These are phyloP conservation scores for Aspergillus felis DNA, from an alignment of 2,329 filamentous ascomycete species.

Conservation along the genomic window DNA sequence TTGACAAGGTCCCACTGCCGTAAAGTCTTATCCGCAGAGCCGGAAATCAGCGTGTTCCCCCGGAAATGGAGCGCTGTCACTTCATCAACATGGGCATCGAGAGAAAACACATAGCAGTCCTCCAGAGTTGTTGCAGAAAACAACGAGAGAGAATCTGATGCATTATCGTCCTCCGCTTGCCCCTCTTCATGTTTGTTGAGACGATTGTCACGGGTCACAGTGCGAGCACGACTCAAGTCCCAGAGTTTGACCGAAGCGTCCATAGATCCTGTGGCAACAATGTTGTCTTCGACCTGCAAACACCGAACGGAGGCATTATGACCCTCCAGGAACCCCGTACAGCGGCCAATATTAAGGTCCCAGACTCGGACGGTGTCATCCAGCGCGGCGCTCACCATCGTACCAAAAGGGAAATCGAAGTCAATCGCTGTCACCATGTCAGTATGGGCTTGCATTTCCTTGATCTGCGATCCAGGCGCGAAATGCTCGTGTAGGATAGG, in stretches of 20 bases:
- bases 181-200: slow-evolving; percentile 49
- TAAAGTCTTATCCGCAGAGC: slow-evolving; percentile 94
- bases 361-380: slow-evolving; percentile 94
- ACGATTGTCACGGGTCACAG: slow-evolving; percentile 62
- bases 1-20: slow-evolving; percentile 97
- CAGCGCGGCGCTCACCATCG: slow-evolving; percentile 84
- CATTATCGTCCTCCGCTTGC: slow-evolving; percentile 36
- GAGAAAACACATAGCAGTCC: slow-evolving; percentile 82
- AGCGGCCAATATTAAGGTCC: slow-evolving; percentile 91
- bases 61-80: slow-evolving; percentile 91
- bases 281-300: slow-evolving; percentile 91
- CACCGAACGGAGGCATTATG: slow-evolving; percentile 91
- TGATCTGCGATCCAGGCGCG: slow-evolving; percentile 81
- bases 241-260: slow-evolving; percentile 92
- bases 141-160: slow-evolving; percentile 52
- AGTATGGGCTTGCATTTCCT: slow-evolving; percentile 81
- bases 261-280: slow-evolving; percentile 89
- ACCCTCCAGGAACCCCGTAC: slow-evolving; percentile 86
- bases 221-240: slow-evolving; percentile 87
- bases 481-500: slow-evolving; percentile 94
- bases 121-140: slow-evolving; percentile 71
- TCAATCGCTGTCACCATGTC: slow-evolving; percentile 87
- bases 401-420: slow-evolving; percentile 96
- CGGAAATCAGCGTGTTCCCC: slow-evolving; percentile 85
- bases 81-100: slow-evolving; percentile 88